phyloP scores from a whole-genome alignment of 1,139 yeast species.

The Pichia sp. region DNA sequence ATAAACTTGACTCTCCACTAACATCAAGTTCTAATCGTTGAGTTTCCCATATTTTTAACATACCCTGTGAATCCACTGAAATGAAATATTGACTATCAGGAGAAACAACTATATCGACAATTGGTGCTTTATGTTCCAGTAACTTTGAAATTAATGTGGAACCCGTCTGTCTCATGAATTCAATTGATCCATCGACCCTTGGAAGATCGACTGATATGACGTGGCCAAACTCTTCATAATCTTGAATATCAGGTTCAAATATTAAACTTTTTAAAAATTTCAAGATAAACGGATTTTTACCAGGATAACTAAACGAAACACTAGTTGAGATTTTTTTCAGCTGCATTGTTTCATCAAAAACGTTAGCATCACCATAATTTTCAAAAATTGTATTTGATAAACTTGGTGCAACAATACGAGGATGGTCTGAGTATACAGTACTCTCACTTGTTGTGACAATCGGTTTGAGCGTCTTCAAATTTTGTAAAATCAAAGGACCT shows the following conservation, averaged over 20 bases:
- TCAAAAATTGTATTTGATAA: conserved; percentile 24
- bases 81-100: conserved; percentile 64
- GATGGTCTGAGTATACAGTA: conserved; percentile 43
- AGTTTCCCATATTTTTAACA: conserved; percentile 73
- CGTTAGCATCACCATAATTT: conserved; percentile 37
- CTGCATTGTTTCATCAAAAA: conserved; percentile 23
- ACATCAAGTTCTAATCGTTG: conserved; percentile 58
- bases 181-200: not conserved
- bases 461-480: conserved; percentile 36
- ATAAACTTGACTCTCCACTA: conserved; percentile 50
- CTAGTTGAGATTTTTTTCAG: conserved; percentile 22
- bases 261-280: conserved; percentile 48
- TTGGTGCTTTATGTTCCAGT: conserved; percentile 45
- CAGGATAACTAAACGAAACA: conserved; percentile 54
- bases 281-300: conserved; percentile 57
- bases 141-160: conserved; percentile 48
- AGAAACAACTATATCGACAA: conserved; percentile 51
- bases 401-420: not conserved
- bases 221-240: conserved; percentile 65
- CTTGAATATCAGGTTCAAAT: conserved; percentile 51
- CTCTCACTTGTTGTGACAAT: conserved; percentile 54
- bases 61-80: conserved; percentile 73
- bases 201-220: not conserved
- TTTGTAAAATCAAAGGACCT: conserved; percentile 19
- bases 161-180: not conserved